phyloP scores from a whole-genome alignment of 2,329 filamentous ascomycete species.

The Exophiala alcalophila region DNA sequence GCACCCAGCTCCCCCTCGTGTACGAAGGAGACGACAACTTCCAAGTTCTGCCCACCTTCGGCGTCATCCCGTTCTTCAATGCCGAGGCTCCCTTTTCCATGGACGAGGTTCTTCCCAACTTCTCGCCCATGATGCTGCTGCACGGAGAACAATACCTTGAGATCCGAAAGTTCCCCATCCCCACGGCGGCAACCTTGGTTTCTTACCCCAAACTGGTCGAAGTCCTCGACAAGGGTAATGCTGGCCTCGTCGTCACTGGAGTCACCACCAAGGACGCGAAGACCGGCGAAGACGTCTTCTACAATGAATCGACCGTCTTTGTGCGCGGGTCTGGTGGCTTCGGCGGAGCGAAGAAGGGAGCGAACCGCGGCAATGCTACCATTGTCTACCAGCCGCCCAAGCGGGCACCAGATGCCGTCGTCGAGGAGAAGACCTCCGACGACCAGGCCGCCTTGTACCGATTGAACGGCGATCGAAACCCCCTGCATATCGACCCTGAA shows the following conservation, averaged over 20 bases:
- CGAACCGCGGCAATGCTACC: constrained; percentile 75
- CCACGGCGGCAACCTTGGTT: constrained; percentile 40
- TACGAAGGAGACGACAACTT: constrained; percentile 91
- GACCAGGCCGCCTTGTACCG: constrained; percentile 94
- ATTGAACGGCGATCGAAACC: constrained; percentile 91
- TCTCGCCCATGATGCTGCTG: constrained; percentile 96
- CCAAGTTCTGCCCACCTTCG: constrained; percentile 77
- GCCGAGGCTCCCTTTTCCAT: constrained; percentile 76
- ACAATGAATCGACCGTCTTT: constrained; percentile 94
- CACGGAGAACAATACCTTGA: constrained; percentile 99
- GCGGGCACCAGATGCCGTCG: constrained; percentile 73
- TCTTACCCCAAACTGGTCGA: constrained; percentile 64
- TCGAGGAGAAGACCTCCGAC: constrained; percentile 80
- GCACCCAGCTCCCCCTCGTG: constrained; percentile 79
- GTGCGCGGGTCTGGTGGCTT: constrained; percentile 89
- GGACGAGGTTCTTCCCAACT: constrained; percentile 85
- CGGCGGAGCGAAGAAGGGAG: constrained; percentile 73
- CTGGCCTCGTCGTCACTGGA: constrained; percentile 76
- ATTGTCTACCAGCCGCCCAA: constrained; percentile 74
- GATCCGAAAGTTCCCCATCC: constrained; percentile 88
- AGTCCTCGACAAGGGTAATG: constrained; percentile 91
- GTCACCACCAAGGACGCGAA: constrained; percentile 79
- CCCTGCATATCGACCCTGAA: constrained; percentile 88
- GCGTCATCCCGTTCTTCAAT: constrained; percentile 91
- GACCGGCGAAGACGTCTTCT: constrained; percentile 87